phyloP scores from a whole-genome alignment of 1,284 basidiomycete genomes.

The Wallemia hederae region DNA sequence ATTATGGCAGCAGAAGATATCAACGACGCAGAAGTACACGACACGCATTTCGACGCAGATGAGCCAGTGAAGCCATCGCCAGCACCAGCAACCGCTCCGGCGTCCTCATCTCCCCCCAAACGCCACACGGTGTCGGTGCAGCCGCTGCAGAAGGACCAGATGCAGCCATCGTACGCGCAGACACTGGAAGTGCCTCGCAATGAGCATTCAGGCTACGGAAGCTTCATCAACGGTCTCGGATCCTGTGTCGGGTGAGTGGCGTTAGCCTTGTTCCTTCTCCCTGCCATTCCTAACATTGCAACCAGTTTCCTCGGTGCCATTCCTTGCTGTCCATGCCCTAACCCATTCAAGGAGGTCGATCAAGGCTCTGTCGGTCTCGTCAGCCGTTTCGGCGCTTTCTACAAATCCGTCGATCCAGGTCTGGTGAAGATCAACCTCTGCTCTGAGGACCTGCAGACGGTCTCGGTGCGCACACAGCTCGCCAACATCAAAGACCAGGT shows the following conservation, averaged over 20 bases:
- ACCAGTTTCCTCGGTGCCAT: conserved; percentile 43
- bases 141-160: conserved; percentile 47
- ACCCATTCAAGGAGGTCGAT: conserved; percentile 35
- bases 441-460: conserved; percentile 6
- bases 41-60: background rate
- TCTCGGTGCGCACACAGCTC: conserved; percentile 86
- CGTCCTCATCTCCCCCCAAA: conserved; percentile 8
- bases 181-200: conserved; percentile 32
- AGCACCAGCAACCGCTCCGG: background rate
- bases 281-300: conserved; percentile 18
- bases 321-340: conserved; percentile 28
- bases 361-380: conserved; percentile 79
- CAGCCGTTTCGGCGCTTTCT: conserved; percentile 74
- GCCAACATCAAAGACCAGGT: conserved; percentile 56
- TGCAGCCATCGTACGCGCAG: conserved; percentile 66
- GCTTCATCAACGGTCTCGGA: conserved; percentile 31
- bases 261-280: conserved; percentile 2
- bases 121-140: conserved; percentile 35
- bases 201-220: conserved; percentile 62
- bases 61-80: background rate
- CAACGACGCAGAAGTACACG: background rate
- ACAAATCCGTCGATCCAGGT: conserved; percentile 30
- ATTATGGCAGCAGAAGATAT: background rate
- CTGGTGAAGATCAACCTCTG: conserved; percentile 53
- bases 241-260: conserved; percentile 11